Percentiles rank a stretch among this genome's conserved stretches.
Evolutionary conservation across 2,329 filamentous ascomycete genomes (phyloP).

Genomic region (Alternaria incomplexa): DNA sequence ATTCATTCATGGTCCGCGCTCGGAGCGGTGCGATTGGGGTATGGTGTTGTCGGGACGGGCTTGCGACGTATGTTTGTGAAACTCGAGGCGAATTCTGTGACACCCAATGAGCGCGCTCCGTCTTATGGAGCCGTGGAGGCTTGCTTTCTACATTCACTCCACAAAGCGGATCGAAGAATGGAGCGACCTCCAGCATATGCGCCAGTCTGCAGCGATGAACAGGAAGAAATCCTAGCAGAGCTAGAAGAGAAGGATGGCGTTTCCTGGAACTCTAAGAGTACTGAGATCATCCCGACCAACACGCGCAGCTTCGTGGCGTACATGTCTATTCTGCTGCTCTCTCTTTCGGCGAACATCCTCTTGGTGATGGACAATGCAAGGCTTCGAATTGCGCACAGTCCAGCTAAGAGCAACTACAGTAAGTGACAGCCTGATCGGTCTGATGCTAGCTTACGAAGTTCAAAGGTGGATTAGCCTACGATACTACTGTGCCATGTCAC

Average conservation of each 20-base stretch:
- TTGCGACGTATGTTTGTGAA: constrained; percentile 13
- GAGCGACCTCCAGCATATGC: constrained; percentile 33
- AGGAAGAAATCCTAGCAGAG: constrained; percentile 18
- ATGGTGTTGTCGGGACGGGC: constrained; percentile 4
- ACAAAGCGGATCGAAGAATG: constrained; percentile 20
- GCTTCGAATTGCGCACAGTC: constrained; percentile 22
- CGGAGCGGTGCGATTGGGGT: constrained; percentile 14
- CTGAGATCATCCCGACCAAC: constrained; percentile 35
- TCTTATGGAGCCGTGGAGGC: constrained; percentile 3
- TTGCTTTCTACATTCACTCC: neutral
- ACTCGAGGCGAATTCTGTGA: constrained; percentile 12
- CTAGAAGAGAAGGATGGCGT: constrained; percentile 32
- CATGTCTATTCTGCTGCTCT: constrained; percentile 37
- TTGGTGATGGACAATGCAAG: constrained; percentile 35
- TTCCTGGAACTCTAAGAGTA: constrained; percentile 31
- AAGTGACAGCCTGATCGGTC: constrained; percentile 2
- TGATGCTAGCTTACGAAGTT: neutral
- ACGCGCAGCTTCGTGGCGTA: constrained; percentile 34
- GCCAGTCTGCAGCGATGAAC: constrained; percentile 33
- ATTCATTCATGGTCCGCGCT: constrained; percentile 36
- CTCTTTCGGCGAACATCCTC: constrained; percentile 37
- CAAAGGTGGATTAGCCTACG: constrained; percentile 37
- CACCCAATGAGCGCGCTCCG: constrained; percentile 1
- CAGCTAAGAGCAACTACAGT: constrained; percentile 35
- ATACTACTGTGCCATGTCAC: constrained; percentile 34